Percentiles rank a stretch among this genome's conserved stretches.
Conservation (phyloP, 345 rosid genomes). For the Arabidopsis arenosa region DNA sequence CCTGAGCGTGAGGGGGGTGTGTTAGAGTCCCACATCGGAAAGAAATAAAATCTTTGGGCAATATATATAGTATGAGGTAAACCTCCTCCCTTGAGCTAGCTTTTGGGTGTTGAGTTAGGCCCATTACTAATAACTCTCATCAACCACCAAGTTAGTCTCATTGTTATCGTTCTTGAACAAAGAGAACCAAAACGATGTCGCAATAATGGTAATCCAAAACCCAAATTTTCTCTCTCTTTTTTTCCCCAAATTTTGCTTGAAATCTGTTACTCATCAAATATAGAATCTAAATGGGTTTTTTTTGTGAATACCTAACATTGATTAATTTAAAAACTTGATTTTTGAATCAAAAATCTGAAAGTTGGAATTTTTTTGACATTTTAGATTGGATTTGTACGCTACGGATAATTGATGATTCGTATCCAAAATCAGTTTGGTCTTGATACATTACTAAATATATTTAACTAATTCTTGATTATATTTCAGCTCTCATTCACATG, state of each 20-base stretch:
- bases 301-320: slow-evolving; percentile 1
- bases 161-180: slow-evolving; percentile 63
- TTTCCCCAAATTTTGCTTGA: not conserved
- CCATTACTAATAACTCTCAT: too few species aligned
- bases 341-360: not conserved
- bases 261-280: not conserved
- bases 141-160: slow-evolving; percentile 62
- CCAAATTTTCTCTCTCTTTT: not conserved
- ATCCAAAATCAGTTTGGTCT: too few species aligned
- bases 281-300: not conserved
- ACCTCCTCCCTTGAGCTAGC: too few species aligned
- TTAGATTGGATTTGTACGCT: slow-evolving; percentile 65
- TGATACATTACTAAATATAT: too few species aligned
- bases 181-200: slow-evolving; percentile 54
- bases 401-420: slow-evolving; percentile 61
- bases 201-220: slow-evolving; percentile 58
- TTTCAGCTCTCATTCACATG: slow-evolving; percentile 1
- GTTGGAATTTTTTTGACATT: not conserved
- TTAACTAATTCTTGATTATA: not conserved
- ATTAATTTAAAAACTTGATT: not conserved
- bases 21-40: too few species aligned
- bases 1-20: too few species aligned
- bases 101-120: too few species aligned
- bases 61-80: too few species aligned
- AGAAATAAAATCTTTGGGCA: too few species aligned